phyloP scores from a whole-genome alignment of 345 rosid species.

The Hibiscus mutabilis region DNA sequence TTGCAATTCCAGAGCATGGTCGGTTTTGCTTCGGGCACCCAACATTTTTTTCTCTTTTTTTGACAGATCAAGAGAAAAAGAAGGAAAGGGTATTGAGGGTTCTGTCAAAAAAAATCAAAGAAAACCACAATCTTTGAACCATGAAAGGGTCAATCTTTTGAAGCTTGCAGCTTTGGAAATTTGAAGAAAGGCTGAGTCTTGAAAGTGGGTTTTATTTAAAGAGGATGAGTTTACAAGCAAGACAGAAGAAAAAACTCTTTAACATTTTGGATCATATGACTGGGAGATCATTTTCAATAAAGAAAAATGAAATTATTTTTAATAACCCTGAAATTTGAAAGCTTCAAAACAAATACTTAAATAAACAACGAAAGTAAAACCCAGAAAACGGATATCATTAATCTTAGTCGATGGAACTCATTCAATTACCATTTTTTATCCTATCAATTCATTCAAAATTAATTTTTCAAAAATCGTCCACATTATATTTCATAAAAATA shows the following conservation, averaged over 20 bases:
- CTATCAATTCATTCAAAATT: too few relatives aligned
- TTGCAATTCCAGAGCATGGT: conserved; percentile 61
- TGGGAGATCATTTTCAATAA: background rate
- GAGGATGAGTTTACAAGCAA: conserved; percentile 7
- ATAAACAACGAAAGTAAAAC: conserved; percentile 3
- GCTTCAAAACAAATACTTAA: background rate
- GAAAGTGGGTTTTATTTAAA: conserved; percentile 12
- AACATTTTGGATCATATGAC: conserved; percentile 5
- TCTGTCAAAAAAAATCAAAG: conserved; percentile 30
- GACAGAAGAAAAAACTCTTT: background rate
- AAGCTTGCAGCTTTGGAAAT: conserved; percentile 17
- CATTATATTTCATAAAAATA: too few relatives aligned
- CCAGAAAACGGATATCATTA: conserved; percentile 3
- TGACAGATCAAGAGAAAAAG: conserved; percentile 19
- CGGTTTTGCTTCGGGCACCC: conserved; percentile 56
- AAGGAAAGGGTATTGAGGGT: background rate
- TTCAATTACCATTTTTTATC: too few relatives aligned
- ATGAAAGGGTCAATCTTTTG: conserved; percentile 38
- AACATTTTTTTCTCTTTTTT: conserved; percentile 38
- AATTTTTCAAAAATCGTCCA: too few relatives aligned
- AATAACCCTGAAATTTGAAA: background rate
- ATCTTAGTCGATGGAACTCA: too few relatives aligned
- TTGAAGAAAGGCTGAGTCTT: background rate
- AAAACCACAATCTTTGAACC: conserved; percentile 28
- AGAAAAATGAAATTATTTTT: background rate